Percentiles rank a stretch among this genome's conserved stretches.
phyloP scores from a whole-genome alignment of 106 monocot species.

The Allium cepa region DNA sequence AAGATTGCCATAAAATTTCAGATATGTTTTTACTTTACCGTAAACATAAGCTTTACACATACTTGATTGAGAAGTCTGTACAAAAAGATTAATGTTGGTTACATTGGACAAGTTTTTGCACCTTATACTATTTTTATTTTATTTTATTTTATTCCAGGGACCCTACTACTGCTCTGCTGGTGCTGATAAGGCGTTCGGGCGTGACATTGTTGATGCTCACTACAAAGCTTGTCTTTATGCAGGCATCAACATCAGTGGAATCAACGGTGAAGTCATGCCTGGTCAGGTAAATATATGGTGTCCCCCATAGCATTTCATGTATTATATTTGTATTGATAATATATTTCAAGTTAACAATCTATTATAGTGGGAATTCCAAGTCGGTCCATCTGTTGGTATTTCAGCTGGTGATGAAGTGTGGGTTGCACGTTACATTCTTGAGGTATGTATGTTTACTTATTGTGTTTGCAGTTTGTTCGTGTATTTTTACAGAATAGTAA shows the following conservation, averaged over 20 bases:
- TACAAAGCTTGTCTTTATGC: slow-evolving; percentile 86
- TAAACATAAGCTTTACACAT: too few relatives aligned
- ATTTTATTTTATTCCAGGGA: slow-evolving; percentile 33
- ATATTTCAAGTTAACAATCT: too few relatives aligned
- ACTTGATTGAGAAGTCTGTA: too few relatives aligned
- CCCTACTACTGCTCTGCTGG: slow-evolving; percentile 75
- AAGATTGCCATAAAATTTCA: too few relatives aligned
- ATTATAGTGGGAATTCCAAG: slow-evolving; percentile 46
- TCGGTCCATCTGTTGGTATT: slow-evolving; percentile 40
- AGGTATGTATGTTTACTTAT: slow-evolving; percentile 7
- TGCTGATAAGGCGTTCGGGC: slow-evolving; percentile 68
- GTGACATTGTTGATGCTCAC: slow-evolving; percentile 77
- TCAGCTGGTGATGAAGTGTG: slow-evolving; percentile 36
- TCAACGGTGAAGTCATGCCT: slow-evolving; percentile 93
- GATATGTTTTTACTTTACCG: too few relatives aligned
- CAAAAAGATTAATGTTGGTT: too few relatives aligned
- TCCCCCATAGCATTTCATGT: not conserved
- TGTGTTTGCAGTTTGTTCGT: too few relatives aligned
- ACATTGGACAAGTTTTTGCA: too few relatives aligned
- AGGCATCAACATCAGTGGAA: slow-evolving; percentile 78
- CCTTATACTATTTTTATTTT: not conserved
- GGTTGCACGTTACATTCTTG: slow-evolving; percentile 38
- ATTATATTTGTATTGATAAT: not conserved
- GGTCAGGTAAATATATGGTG: slow-evolving; percentile 44
- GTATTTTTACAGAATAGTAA: too few relatives aligned